Evolutionary conservation across 2,329 filamentous ascomycete genomes (phyloP).

Genomic region (Fusarium anthophilum): DNA sequence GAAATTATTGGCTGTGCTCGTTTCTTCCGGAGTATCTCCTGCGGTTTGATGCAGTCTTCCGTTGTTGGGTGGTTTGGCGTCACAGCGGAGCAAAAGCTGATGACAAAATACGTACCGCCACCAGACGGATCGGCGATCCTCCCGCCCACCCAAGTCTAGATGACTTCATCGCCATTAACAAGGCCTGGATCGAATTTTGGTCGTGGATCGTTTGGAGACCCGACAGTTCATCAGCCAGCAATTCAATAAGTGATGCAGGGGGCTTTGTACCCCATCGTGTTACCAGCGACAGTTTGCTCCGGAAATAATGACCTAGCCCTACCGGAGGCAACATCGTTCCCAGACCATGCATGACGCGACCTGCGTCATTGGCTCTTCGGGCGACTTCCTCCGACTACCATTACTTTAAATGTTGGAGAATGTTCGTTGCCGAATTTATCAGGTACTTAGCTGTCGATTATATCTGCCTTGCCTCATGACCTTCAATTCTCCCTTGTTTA

Average conservation of each 20-base stretch:
- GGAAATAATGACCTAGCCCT: constrained; percentile 28
- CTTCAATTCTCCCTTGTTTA: neutral
- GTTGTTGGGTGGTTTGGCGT: constrained; percentile 14
- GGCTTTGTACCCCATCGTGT: constrained; percentile 3
- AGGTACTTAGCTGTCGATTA: neutral
- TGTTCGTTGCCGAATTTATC: neutral
- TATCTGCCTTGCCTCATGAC: neutral
- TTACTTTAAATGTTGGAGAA: constrained; percentile 10
- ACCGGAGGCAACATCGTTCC: constrained; percentile 15
- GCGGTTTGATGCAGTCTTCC: neutral
- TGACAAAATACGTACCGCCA: constrained; percentile 20
- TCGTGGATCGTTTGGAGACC: constrained; percentile 25
- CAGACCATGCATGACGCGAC: constrained; percentile 40
- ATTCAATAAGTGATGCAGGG: constrained; percentile 10
- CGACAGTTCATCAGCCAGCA: constrained; percentile 3
- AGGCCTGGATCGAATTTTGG: constrained; percentile 30
- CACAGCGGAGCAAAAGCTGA: constrained; percentile 25
- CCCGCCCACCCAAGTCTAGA: constrained; percentile 21
- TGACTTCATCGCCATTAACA: constrained; percentile 40
- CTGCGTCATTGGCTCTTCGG: constrained; percentile 39
- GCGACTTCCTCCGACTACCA: constrained; percentile 34
- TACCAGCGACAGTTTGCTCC: constrained; percentile 4
- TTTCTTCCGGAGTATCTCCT: constrained; percentile 1
- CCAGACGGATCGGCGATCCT: constrained; percentile 35
- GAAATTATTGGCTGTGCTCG: neutral